Evolutionary conservation across 2,329 filamentous ascomycete genomes (phyloP), one percentile per base, ranked within the genome.

Genomic region (Stagonosporopsis rhizophila): DNA sequence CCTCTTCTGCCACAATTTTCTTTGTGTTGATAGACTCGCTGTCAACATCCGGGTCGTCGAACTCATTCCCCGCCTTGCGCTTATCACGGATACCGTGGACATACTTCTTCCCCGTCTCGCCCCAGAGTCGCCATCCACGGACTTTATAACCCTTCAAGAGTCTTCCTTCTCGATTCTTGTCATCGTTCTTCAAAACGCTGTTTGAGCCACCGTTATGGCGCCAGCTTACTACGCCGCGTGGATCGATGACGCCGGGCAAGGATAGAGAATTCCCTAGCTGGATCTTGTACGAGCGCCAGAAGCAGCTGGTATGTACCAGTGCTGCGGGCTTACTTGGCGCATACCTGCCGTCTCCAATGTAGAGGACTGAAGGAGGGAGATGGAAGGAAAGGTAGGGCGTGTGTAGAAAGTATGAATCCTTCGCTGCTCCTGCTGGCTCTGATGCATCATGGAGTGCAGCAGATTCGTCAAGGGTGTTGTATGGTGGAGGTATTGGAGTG

Each of bases 241-340:
- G 66, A 23, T 75, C 71, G 7, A 75, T 41, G 3, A 74, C 66
- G 6, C 61, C 65, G 3, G 54, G 58, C 2, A 32, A 7, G 1
- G 32, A 7, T 14, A 73, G 56, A 0, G 58, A 58, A 5, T 64
- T 41, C 0, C 70, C 67, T 28, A 75, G 59, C 38, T 75, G 72
- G 5, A 75, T 50, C 17, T 60, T 72, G 52, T 71, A 75, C 11
- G 52, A 59, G 22, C 59, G 56, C 71, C 73, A 75, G 53, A 71
- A 66, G 9, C 49, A 62, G 6, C 49, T 58, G 15, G 39, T 59
- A 23, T 70, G 66, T n/a, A 75, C 67, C 1, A 75, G 54, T 1
- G 71, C 65, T 2, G 54, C 53, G 9, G 68, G 67, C 17, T 8
- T 32, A 1, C n/a, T 15, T 0, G 50, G 53, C 1, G 48, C 45